Conservation (phyloP, 176 grass and related monocot species). For the Bonia amplexicaulis region DNA sequence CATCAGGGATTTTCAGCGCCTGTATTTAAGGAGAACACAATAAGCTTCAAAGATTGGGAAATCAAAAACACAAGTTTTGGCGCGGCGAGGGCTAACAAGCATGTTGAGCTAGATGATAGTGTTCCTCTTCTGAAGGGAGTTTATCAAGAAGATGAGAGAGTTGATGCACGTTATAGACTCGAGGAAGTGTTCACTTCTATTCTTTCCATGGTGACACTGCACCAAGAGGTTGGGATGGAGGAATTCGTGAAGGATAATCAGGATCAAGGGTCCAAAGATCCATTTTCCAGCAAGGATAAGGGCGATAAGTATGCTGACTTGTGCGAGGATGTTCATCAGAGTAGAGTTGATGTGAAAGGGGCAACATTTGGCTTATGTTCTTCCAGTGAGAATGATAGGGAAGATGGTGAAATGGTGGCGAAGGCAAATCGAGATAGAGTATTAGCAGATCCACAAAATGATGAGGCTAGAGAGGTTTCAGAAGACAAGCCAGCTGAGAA, state of each 20-base stretch:
- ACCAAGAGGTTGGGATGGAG: slow-evolving; percentile 1
- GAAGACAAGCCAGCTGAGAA: slow-evolving; percentile 22
- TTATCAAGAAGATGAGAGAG: slow-evolving; percentile 6
- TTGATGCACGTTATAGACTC: slow-evolving; percentile 5
- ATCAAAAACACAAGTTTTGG: slow-evolving; percentile 14
- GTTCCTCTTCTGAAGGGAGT: slow-evolving; percentile 30
- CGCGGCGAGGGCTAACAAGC: background rate
- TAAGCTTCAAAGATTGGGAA: background rate
- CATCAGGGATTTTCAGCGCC: slow-evolving; percentile 7
- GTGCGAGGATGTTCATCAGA: slow-evolving; percentile 1
- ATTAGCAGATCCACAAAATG: slow-evolving; percentile 21
- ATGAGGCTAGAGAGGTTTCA: slow-evolving; percentile 18
- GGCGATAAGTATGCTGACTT: background rate
- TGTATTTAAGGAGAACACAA: slow-evolving; percentile 1
- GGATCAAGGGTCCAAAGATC: slow-evolving; percentile 13
- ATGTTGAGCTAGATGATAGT: slow-evolving; percentile 26
- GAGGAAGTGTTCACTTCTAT: background rate
- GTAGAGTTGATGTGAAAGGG: slow-evolving; percentile 4
- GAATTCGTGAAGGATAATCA: slow-evolving; percentile 6
- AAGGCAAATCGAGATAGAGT: background rate
- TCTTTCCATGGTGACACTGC: background rate
- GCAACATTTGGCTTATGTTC: background rate
- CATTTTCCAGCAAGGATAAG: slow-evolving; percentile 23
- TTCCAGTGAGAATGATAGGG: slow-evolving; percentile 5
- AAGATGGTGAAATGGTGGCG: slow-evolving; percentile 11